Evolutionary conservation across 768 basidiomycete genomes (phyloP), one percentile per base, ranked within the genome.

Genomic region (Lactarius quietus): DNA sequence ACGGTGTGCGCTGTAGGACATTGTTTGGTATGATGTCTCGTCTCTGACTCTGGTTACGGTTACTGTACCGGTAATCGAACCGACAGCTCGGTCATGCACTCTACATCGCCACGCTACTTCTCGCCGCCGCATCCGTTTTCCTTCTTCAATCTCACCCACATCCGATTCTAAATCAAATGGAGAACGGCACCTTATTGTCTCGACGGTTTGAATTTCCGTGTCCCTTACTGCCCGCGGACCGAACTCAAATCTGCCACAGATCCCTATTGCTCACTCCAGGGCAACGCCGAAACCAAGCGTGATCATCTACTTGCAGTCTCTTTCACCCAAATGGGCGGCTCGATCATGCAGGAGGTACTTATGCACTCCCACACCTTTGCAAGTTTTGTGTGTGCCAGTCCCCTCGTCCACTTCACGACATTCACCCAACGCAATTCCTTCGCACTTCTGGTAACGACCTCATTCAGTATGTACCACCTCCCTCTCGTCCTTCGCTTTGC

Each of bases 251-350:
- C 38, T 62, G 48, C 26, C 20, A 59, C 65, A 54, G 51, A 53
- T 61, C 23, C 38, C 48, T 58, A 57, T 54, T 45, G 51, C 39
- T 33, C 52, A 28, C 28, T 23, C 17, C 39, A 43, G 61, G 65
- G 62, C 57, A 66, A 54, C 61, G 61, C 61, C 65, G 57, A 62
- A 53, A 62, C 55, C 51, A 62, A 45, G 51, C 54, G 65, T 59
- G 65, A 66, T 58, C 61, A 66, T 66, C 61, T 62, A 62, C 65
- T 51, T 57, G 51, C 56, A 58, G n/a, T 18, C 33, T 45, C 57
- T 45, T 57, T 52, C 60, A 55, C 39, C 64, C 61, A 66, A 66
- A 66, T 62, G 57, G 65, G 65, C 59, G 64, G 59, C 59, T 66
- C 52, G 61, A 62, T 61, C 64, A 65, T 14, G 35, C 39, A 28